phyloP scores from a whole-genome alignment of 495 filamentous ascomycete genomes.

The Penicillium turbatum region DNA sequence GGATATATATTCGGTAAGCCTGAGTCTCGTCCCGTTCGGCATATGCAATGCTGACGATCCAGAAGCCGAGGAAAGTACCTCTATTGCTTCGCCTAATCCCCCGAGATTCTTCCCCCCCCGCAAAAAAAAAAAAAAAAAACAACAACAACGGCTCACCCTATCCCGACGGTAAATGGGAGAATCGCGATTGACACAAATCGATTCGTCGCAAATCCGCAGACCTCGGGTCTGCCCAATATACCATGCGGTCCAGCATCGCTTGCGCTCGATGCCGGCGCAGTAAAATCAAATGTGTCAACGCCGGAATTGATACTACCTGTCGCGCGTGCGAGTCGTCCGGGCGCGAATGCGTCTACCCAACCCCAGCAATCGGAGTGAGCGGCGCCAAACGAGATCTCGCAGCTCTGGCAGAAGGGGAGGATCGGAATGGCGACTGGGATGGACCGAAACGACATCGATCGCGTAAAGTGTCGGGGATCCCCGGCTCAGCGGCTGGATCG shows the following conservation, averaged over 20 bases:
- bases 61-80: neutral
- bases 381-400: constrained; percentile 56
- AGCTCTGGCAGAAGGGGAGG: constrained; percentile 46
- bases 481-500: constrained; percentile 32
- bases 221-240: constrained; percentile 24
- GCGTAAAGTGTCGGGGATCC: constrained; percentile 45
- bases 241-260: constrained; percentile 74
- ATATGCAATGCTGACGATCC: constrained; percentile 17
- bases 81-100: neutral
- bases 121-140: neutral
- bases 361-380: constrained; percentile 54
- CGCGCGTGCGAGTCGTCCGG: constrained; percentile 72
- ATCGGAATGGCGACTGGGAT: constrained; percentile 55
- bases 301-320: constrained; percentile 68
- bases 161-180: constrained; percentile 6
- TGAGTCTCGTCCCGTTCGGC: neutral
- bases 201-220: neutral
- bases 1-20: neutral
- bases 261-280: constrained; percentile 73
- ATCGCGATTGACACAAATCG: constrained; percentile 4
- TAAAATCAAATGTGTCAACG: constrained; percentile 83
- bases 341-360: constrained; percentile 71
- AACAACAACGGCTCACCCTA: neutral
- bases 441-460: constrained; percentile 55
- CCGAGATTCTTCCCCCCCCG: constrained; percentile 9